phyloP scores from a whole-genome alignment of 257 asterid genomes.

The Leptodermis oblonga region DNA sequence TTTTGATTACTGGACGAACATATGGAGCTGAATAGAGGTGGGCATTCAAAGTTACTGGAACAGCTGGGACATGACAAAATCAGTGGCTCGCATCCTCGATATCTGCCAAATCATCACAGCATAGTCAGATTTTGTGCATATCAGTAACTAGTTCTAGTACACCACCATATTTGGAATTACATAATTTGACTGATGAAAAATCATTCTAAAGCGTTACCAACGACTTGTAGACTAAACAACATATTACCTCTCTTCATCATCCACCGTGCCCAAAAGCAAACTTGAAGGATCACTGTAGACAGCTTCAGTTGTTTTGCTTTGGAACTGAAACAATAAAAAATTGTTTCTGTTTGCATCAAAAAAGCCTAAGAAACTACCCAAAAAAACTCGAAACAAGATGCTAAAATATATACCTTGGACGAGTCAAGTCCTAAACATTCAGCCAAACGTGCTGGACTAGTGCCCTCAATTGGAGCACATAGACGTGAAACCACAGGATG shows the following conservation, averaged over 20 bases:
- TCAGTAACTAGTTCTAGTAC: not conserved
- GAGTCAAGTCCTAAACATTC: conserved; percentile 97
- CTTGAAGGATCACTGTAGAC: conserved; percentile 58
- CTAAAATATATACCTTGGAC: conserved; percentile 63
- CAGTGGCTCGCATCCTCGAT: conserved; percentile 77
- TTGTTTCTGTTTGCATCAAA: conserved; percentile 21
- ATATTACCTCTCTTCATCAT: conserved; percentile 83
- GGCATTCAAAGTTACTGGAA: conserved; percentile 58
- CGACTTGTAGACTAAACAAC: not conserved
- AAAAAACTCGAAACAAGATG: conserved; percentile 10
- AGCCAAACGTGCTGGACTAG: conserved; percentile 96
- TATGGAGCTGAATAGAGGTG: conserved; percentile 60
- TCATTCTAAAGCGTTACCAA: not conserved
- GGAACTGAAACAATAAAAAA: conserved; percentile 55
- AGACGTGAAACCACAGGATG: conserved; percentile 98
- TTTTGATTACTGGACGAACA: conserved; percentile 47
- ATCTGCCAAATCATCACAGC: conserved; percentile 46
- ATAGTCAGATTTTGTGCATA: not conserved
- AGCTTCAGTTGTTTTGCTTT: conserved; percentile 62
- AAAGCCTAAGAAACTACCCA: conserved; percentile 8
- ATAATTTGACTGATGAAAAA: not conserved
- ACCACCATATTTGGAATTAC: not conserved
- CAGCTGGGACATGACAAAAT: conserved; percentile 85
- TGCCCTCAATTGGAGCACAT: conserved; percentile 95
- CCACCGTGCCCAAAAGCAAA: conserved; percentile 46